These are phyloP conservation scores for Ophiocordyceps unilateralis DNA, from an alignment of 2,329 filamentous ascomycete genomes.

Conservation along the genomic window DNA sequence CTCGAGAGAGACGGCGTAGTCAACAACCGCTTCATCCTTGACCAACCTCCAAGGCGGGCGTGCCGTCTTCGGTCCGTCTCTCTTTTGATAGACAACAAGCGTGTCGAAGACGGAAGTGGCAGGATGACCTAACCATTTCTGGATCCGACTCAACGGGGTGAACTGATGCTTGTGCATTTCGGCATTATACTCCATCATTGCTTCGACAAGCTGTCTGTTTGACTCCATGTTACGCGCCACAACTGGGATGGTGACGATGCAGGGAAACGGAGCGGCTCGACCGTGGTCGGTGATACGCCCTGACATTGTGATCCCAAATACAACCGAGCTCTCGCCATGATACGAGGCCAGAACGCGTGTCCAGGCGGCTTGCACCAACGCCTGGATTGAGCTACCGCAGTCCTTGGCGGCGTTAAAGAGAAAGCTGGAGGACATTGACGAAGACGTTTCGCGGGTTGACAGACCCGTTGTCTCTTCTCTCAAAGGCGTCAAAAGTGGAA, in stretches of 20 bases:
- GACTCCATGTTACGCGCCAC: slow-evolving; percentile 35
- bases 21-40: slow-evolving; percentile 50
- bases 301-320: slow-evolving; percentile 68
- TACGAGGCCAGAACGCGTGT: slow-evolving; percentile 58
- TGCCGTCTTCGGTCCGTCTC: slow-evolving; percentile 9
- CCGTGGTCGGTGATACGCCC: slow-evolving; percentile 49
- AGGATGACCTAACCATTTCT: slow-evolving; percentile 50
- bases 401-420: slow-evolving; percentile 39
- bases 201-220: slow-evolving; percentile 38
- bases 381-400: slow-evolving; percentile 56
- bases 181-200: slow-evolving; percentile 49
- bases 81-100: slow-evolving; percentile 67
- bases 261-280: slow-evolving; percentile 50
- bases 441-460: slow-evolving; percentile 13
- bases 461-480: slow-evolving; percentile 16
- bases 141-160: slow-evolving; percentile 52
- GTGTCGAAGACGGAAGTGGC: slow-evolving; percentile 64
- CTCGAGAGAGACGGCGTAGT: slow-evolving; percentile 71
- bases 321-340: slow-evolving; percentile 53
- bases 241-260: slow-evolving; percentile 66
- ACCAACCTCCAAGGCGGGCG: slow-evolving; percentile 37
- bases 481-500: slow-evolving; percentile 59
- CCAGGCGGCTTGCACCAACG: slow-evolving; percentile 64
- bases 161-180: slow-evolving; percentile 53
- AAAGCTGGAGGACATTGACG: slow-evolving; percentile 21